phyloP scores from a whole-genome alignment of 176 grass and related monocot species.

The Tillandsia leiboldiana region DNA sequence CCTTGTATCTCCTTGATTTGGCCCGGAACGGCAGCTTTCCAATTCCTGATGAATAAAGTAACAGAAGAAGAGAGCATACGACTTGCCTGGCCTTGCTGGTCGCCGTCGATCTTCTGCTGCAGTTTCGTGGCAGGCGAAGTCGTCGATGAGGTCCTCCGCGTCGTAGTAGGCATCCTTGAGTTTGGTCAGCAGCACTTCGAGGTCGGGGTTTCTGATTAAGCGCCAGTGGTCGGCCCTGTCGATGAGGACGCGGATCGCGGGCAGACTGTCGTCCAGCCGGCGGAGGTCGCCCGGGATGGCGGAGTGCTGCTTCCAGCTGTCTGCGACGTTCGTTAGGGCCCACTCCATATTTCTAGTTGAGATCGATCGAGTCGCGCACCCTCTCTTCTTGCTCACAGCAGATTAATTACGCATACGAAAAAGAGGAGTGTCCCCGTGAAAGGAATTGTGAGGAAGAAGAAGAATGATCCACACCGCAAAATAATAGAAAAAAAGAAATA shows the following conservation, averaged over 20 bases:
- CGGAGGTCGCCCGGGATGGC: conserved; percentile 3
- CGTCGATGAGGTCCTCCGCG: conserved; percentile 14
- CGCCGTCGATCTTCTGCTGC: conserved; percentile 10
- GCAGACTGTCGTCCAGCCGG: neutral
- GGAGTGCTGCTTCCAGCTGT: no score
- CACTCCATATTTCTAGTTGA: no score
- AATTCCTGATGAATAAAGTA: conserved; percentile 4
- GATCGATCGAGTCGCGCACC: no score
- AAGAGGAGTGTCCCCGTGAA: no score
- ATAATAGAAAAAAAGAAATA: no score
- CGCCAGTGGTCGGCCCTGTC: conserved; percentile 23
- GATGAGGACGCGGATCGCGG: conserved; percentile 3
- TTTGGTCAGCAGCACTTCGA: conserved; percentile 10
- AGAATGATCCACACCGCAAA: no score
- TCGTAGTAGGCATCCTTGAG: conserved; percentile 22
- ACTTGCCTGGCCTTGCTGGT: conserved; percentile 6
- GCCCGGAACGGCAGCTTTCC: neutral
- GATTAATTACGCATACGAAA: no score
- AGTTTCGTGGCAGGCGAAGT: conserved; percentile 19
- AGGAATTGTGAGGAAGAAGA: no score
- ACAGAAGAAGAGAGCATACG: neutral
- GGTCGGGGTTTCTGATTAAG: conserved; percentile 4
- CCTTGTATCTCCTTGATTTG: conserved; percentile 17
- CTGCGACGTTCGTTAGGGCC: no score
- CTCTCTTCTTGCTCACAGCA: no score